phyloP scores from a whole-genome alignment of 257 asterid genomes.

The Datura wrightii region DNA sequence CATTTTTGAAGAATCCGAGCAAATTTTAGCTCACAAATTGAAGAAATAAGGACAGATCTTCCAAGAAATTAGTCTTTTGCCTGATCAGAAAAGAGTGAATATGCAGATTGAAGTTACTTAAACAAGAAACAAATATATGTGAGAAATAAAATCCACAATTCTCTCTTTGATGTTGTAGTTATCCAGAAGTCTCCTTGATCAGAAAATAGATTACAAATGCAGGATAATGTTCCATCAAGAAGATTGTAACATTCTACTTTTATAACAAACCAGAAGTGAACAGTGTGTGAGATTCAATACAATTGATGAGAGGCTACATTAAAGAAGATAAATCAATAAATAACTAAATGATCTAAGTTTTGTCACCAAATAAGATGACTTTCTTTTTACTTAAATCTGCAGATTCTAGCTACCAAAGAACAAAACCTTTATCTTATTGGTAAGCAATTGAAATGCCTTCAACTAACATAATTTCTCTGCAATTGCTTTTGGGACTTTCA shows the following conservation, averaged over 20 bases:
- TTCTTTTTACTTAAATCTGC: constrained; percentile 3
- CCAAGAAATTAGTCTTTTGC: neutral
- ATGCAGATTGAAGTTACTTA: neutral
- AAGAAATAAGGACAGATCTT: neutral
- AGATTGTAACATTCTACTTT: neutral
- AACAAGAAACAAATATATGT: neutral
- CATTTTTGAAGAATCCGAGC: neutral
- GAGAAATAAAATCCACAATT: neutral
- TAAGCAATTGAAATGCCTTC: constrained; percentile 36
- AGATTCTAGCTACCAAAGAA: neutral
- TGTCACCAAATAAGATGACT: neutral
- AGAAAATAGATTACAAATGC: neutral
- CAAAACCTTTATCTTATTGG: neutral
- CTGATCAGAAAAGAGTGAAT: neutral
- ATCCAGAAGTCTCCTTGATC: neutral
- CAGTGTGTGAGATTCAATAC: neutral
- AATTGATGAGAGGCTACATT: constrained; percentile 9
- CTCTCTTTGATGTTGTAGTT: neutral
- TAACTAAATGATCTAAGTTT: constrained; percentile 3
- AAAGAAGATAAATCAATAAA: constrained; percentile 26
- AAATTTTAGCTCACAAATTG: neutral
- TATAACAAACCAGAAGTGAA: constrained; percentile 9
- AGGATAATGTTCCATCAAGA: neutral
- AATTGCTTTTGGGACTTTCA: constrained; percentile 72
- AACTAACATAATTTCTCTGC: constrained; percentile 45